Base-by-base conservation (phyloP, 805 yeast genomes). In the Starmerella vaccinii region DNA sequence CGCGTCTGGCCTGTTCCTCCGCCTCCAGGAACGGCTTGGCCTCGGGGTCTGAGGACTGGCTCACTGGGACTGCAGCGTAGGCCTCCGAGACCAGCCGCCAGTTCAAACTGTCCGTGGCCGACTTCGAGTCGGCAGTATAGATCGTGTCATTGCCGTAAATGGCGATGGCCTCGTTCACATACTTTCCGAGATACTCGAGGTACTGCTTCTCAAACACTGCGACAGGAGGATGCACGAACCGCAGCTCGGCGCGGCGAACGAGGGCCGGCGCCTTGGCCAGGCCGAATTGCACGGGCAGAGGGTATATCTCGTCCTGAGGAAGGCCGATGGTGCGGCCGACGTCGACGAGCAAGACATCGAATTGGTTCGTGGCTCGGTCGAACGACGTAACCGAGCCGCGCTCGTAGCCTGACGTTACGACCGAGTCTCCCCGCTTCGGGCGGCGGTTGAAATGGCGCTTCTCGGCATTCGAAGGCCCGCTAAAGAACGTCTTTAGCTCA, bases 31-130 rank as follows among this genome's bases (percentile, higher is more conserved):
- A 63, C 7, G 63, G 68, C 29, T 68, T 68, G 42, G 67, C 69
- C 7, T 18, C 42, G 5, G 38, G 52, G 37, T 40, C 48, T 49
- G 72, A 75, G 34, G 65, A 52, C 13, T 46, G 50, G 9, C 47
- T 33, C 16, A 21, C 52, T 51, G 71, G 70, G 22, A 80, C 81
- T 43, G 80, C 68, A 10, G 76, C 86, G 66, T 71, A 75, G 27
- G 87, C 88, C 45, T 75, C 73, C 50, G 69, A 63, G 22, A 82
- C 78, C 56, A 82, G 63, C 47, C 78, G 75, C 56, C 70, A 71
- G 67, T 82, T 82, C 57, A 82, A 71, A 30, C 84, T 76, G 65
- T 76, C 78, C 15, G 69, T 64, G 5, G 82, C 71, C 50, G 80
- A 78, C 47, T 65, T 68, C 34, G 80, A 63, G 27, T 79, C 77